Evolutionary conservation across 1,284 basidiomycete genomes (phyloP).

Genomic region (Fomes fomentarius): DNA sequence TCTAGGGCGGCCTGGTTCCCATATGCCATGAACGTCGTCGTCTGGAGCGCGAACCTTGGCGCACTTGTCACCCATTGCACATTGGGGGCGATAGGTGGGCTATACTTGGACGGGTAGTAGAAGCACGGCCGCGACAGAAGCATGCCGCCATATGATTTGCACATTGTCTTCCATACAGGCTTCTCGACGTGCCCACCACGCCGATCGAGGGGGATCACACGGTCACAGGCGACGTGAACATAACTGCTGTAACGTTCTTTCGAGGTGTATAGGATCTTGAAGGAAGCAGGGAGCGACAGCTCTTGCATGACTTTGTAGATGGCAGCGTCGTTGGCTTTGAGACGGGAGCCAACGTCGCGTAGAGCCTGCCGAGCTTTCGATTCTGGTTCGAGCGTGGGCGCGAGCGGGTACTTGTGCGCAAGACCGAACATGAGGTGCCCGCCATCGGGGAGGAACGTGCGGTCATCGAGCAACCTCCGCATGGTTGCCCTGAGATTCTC

Average conservation of each 20-base stretch:
- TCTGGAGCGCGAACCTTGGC: neutral
- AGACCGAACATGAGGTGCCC: conserved; percentile 42
- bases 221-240: conserved; percentile 6
- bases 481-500: conserved; percentile 14
- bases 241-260: neutral
- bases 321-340: conserved; percentile 32
- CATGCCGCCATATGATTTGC: neutral
- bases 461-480: conserved; percentile 27
- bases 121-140: neutral
- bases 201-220: neutral
- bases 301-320: neutral
- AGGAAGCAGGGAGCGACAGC: conserved; percentile 15
- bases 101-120: neutral
- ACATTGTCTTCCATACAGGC: neutral
- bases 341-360: conserved; percentile 9
- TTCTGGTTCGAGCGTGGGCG: neutral
- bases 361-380: neutral
- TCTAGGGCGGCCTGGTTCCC: conserved; percentile 21
- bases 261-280: conserved; percentile 18
- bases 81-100: neutral
- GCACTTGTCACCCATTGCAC: conserved; percentile 24
- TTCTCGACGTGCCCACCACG: neutral
- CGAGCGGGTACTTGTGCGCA: conserved; percentile 35
- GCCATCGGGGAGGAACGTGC: conserved; percentile 27
- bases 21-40: conserved; percentile 20